phyloP scores from a whole-genome alignment of 345 rosid genomes.

The Pugionium cornutum region DNA sequence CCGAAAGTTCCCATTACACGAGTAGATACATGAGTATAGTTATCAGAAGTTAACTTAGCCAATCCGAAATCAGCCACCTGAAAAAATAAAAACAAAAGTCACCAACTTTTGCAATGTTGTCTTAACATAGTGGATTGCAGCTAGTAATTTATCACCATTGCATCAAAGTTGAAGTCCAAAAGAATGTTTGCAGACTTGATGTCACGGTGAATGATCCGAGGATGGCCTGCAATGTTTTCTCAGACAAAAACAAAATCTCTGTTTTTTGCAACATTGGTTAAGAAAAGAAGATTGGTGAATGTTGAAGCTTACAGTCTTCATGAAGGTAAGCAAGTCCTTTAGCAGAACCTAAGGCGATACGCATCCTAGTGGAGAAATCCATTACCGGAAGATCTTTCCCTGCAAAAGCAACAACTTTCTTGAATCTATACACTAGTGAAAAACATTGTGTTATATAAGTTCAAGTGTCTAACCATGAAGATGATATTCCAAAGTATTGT shows the following conservation, averaged over 20 bases:
- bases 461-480: conserved; percentile 56
- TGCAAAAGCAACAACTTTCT: conserved; percentile 36
- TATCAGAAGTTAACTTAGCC: conserved; percentile 87
- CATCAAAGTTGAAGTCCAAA: conserved; percentile 79
- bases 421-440: conserved; percentile 4
- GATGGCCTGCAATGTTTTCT: conserved; percentile 64
- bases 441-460: conserved; percentile 4
- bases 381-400: conserved; percentile 72
- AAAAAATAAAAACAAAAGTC: not conserved
- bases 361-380: conserved; percentile 74
- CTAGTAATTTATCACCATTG: conserved; percentile 53
- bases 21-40: conserved; percentile 87
- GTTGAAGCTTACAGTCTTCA: conserved; percentile 75
- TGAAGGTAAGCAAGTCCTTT: conserved; percentile 97
- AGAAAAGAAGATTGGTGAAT: conserved; percentile 9
- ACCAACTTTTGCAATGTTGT: conserved; percentile 6
- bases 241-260: conserved; percentile 1
- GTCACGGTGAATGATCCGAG: conserved; percentile 88
- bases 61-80: conserved; percentile 98
- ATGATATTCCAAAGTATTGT: conserved; percentile 79
- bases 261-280: conserved; percentile 11
- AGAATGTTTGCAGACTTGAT: conserved; percentile 94
- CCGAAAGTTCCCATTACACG: conserved; percentile 99
- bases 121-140: not conserved
- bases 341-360: conserved; percentile 85